phyloP scores from a whole-genome alignment of 176 grass and related monocot species.

The Cenchrus fungigraminus region DNA sequence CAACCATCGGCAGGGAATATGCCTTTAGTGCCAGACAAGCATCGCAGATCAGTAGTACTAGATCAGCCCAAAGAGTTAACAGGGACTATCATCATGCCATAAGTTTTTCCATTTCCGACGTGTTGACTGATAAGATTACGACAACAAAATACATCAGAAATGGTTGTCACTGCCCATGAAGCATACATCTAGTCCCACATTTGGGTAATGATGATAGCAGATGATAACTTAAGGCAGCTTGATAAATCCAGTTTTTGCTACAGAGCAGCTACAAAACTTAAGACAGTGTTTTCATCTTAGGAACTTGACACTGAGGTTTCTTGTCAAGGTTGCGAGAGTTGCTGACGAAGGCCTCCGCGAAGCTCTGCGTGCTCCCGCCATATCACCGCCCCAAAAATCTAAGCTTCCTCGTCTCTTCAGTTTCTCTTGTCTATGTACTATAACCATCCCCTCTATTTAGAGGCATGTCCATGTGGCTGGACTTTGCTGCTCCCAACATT shows the following conservation, averaged over 20 bases:
- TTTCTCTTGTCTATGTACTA: slow-evolving; percentile 55
- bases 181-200: neutral
- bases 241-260: slow-evolving; percentile 47
- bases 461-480: slow-evolving; percentile 32
- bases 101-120: slow-evolving; percentile 11
- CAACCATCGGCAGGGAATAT: neutral
- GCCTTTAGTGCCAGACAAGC: neutral
- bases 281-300: slow-evolving; percentile 23
- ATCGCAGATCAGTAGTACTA: neutral
- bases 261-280: slow-evolving; percentile 62
- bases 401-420: slow-evolving; percentile 32
- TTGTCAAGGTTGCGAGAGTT: slow-evolving; percentile 29
- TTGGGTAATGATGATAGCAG: slow-evolving; percentile 10
- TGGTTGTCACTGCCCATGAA: neutral
- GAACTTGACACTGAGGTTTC: slow-evolving; percentile 23
- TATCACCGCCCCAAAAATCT: slow-evolving; percentile 21
- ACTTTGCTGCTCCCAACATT: slow-evolving; percentile 42
- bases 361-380: slow-evolving; percentile 28
- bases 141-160: slow-evolving; percentile 1
- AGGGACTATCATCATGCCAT: neutral
- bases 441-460: slow-evolving; percentile 37
- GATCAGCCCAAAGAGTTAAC: neutral
- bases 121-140: neutral
- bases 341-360: neutral
- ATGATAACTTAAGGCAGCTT: slow-evolving; percentile 33